Evolutionary conservation across 768 basidiomycete species (phyloP).

Genomic region (Lepiota venenata): DNA sequence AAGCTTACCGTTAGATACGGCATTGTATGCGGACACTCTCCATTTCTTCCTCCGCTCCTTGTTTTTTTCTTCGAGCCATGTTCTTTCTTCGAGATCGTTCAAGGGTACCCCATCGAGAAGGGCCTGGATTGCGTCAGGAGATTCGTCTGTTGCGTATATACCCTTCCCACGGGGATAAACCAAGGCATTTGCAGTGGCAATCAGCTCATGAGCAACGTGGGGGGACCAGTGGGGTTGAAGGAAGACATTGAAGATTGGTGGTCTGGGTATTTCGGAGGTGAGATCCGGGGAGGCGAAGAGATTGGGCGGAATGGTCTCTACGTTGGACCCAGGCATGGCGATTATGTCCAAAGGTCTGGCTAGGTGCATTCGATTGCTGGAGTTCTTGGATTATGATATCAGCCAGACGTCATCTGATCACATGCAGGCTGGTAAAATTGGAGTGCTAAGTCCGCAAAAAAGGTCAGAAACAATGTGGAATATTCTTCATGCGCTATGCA

Average conservation of each 20-base stretch:
- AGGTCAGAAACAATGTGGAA: no score
- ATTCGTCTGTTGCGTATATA: slow-evolving; percentile 53
- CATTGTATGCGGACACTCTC: slow-evolving; percentile 41
- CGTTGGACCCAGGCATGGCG: slow-evolving; percentile 17
- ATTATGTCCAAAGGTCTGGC: neutral
- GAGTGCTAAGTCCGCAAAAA: no score
- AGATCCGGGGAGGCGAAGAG: slow-evolving; percentile 26
- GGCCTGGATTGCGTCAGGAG: slow-evolving; percentile 38
- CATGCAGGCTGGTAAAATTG: no score
- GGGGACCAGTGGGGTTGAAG: slow-evolving; percentile 38
- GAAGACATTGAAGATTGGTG: slow-evolving; percentile 21
- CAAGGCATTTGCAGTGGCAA: slow-evolving; percentile 38
- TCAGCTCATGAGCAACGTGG: slow-evolving; percentile 38
- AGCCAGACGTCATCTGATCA: no score
- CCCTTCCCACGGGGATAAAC: slow-evolving; percentile 48
- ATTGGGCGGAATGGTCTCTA: slow-evolving; percentile 23
- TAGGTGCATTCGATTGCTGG: neutral
- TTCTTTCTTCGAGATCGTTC: slow-evolving; percentile 20
- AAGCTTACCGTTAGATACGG: slow-evolving; percentile 34
- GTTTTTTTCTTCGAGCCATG: slow-evolving; percentile 31
- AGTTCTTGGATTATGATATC: neutral
- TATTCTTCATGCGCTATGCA: no score
- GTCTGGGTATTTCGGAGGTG: slow-evolving; percentile 16
- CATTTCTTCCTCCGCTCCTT: slow-evolving; percentile 37
- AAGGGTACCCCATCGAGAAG: slow-evolving; percentile 34